Percentiles rank a stretch among this genome's conserved stretches.
Conservation (phyloP, 1,284 basidiomycete genomes). For the Fomitiporia mediterranea region DNA sequence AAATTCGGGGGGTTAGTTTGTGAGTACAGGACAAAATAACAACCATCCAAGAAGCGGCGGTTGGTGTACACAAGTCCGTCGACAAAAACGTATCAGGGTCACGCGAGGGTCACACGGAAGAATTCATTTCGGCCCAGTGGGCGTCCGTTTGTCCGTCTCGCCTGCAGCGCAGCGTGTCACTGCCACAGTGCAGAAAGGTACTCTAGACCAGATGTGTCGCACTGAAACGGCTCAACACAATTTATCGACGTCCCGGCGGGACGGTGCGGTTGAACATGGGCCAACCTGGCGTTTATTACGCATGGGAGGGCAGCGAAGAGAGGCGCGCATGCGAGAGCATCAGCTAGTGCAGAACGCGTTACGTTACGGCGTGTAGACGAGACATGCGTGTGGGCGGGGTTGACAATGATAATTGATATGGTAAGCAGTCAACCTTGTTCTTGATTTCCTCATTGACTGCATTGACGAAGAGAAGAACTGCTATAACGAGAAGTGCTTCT, state of each 20-base stretch:
- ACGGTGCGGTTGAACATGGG: neutral
- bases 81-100: neutral
- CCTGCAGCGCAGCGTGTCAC: neutral
- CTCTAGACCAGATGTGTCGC: neutral
- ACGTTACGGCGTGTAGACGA: neutral
- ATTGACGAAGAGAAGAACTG: too few species aligned
- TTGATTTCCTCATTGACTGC: neutral
- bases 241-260: neutral
- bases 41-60: too few species aligned
- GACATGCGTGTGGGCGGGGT: neutral
- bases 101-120: neutral
- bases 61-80: neutral
- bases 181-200: neutral
- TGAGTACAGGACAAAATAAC: too few species aligned
- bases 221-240: neutral
- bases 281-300: too few species aligned
- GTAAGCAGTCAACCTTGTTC: neutral
- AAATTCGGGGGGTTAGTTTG: slow-evolving; percentile 5
- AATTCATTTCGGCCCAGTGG: neutral
- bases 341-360: neutral
- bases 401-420: too few species aligned
- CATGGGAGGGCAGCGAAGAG: too few species aligned
- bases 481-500: slow-evolving; percentile 13
- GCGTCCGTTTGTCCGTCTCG: neutral
- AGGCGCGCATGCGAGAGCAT: neutral